These are phyloP conservation scores for Globisporangium lucens DNA, from an alignment of 352 stramenopile genomes.

Conservation along the genomic window DNA sequence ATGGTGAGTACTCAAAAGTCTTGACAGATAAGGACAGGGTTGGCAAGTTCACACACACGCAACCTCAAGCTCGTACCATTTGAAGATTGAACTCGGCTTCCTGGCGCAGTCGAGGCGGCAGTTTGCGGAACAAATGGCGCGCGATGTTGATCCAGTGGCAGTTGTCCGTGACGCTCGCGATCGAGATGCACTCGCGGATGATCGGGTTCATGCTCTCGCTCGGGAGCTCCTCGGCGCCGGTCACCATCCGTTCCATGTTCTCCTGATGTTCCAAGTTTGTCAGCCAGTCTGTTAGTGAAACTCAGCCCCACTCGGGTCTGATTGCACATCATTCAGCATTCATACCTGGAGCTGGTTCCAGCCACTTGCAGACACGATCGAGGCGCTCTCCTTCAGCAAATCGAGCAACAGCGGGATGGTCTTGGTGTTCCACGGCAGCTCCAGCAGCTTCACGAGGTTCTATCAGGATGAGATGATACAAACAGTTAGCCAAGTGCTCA, in stretches of 20 bases:
- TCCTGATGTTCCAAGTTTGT: conserved; percentile 23
- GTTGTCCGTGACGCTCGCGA: conserved; percentile 41
- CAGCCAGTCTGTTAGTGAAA: not conserved
- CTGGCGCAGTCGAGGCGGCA: conserved; percentile 53
- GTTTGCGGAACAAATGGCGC: conserved; percentile 43
- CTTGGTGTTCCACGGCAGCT: conserved; percentile 55
- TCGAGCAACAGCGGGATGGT: conserved; percentile 61
- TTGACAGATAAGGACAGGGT: not conserved
- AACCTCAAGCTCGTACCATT: conserved; percentile 40
- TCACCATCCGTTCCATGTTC: conserved; percentile 47
- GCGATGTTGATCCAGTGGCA: conserved; percentile 51
- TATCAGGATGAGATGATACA: conserved; percentile 9
- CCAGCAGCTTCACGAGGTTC: conserved; percentile 60
- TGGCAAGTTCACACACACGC: not conserved
- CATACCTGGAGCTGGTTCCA: conserved; percentile 59
- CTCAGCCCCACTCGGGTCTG: not conserved
- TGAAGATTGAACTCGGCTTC: conserved; percentile 79
- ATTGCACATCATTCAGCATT: not conserved
- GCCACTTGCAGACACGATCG: conserved; percentile 37
- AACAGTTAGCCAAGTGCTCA: not conserved
- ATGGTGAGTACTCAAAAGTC: not conserved
- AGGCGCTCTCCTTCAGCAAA: conserved; percentile 44
- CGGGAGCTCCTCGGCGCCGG: conserved; percentile 26
- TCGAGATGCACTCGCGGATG: conserved; percentile 55
- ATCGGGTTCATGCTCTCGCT: conserved; percentile 60